Conservation (phyloP, 202 grass and related monocot species). For the Cymbopogon flexuosus region DNA sequence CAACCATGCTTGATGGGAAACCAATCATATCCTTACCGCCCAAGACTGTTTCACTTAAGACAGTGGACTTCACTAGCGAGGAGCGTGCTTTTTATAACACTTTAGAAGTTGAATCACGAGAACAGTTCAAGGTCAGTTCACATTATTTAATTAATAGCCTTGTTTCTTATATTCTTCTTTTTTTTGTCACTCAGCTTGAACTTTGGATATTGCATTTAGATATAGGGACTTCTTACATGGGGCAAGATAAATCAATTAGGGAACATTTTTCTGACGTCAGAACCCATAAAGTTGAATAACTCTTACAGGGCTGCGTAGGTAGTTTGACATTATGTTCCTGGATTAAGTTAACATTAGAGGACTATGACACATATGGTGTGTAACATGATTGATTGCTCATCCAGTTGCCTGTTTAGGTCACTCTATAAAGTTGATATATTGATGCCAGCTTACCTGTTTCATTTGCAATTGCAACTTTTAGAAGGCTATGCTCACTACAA, state of each 20-base stretch:
- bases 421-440: background rate
- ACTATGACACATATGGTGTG: too few relatives aligned
- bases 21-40: slow-evolving; percentile 84
- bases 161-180: background rate
- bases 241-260: background rate
- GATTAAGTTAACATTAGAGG: background rate
- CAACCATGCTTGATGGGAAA: slow-evolving; percentile 77
- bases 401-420: background rate
- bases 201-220: background rate
- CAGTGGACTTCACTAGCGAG: slow-evolving; percentile 63
- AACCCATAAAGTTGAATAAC: background rate
- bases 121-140: slow-evolving; percentile 82
- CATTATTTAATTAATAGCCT: slow-evolving; percentile 9
- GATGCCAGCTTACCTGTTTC: background rate
- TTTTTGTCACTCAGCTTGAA: slow-evolving; percentile 11
- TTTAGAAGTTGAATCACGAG: slow-evolving; percentile 87
- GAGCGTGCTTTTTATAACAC: slow-evolving; percentile 83
- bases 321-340: background rate
- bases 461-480: slow-evolving; percentile 20
- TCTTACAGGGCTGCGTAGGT: background rate
- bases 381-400: slow-evolving; percentile 10
- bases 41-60: slow-evolving; percentile 81
- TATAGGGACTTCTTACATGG: background rate
- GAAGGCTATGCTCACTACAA: slow-evolving; percentile 15
- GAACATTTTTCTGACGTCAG: background rate